Evolutionary conservation across 768 basidiomycete genomes (phyloP).

Genomic region (Lactifluus pinguis): DNA sequence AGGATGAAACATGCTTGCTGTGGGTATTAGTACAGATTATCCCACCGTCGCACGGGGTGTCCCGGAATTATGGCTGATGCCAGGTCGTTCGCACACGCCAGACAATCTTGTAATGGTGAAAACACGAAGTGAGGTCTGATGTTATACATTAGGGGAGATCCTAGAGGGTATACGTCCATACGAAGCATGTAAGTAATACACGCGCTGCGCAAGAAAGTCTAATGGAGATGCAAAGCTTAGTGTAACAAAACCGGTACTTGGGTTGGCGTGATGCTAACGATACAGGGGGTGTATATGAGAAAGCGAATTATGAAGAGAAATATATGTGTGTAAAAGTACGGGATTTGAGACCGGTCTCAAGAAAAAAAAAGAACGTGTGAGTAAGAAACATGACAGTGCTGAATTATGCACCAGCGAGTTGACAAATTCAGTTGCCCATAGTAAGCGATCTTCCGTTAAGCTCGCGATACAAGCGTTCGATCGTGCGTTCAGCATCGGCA

Average conservation of each 20-base stretch:
- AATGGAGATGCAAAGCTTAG: slow-evolving; percentile 1
- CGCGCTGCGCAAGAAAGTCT: background rate
- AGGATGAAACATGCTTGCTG: no score
- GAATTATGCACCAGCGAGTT: background rate
- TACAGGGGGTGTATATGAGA: slow-evolving; percentile 7
- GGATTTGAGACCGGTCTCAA: background rate
- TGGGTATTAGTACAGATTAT: no score
- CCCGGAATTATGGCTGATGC: background rate
- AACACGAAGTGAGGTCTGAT: background rate
- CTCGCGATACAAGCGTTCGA: slow-evolving; percentile 9
- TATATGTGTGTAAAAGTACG: background rate
- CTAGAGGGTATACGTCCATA: background rate
- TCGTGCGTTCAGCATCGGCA: slow-evolving; percentile 10
- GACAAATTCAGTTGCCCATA: slow-evolving; percentile 2
- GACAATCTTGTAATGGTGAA: no score
- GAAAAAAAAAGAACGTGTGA: background rate
- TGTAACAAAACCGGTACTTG: background rate
- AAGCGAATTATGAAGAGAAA: background rate
- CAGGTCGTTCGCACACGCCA: background rate
- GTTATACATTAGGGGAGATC: background rate
- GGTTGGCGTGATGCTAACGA: slow-evolving; percentile 7
- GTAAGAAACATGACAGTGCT: background rate
- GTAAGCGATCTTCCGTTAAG: slow-evolving; percentile 11
- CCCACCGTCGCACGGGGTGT: no score
- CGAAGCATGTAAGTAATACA: background rate